These are phyloP conservation scores for Tilletia caries DNA, from an alignment of 1,284 basidiomycete species.

Conservation along the genomic window DNA sequence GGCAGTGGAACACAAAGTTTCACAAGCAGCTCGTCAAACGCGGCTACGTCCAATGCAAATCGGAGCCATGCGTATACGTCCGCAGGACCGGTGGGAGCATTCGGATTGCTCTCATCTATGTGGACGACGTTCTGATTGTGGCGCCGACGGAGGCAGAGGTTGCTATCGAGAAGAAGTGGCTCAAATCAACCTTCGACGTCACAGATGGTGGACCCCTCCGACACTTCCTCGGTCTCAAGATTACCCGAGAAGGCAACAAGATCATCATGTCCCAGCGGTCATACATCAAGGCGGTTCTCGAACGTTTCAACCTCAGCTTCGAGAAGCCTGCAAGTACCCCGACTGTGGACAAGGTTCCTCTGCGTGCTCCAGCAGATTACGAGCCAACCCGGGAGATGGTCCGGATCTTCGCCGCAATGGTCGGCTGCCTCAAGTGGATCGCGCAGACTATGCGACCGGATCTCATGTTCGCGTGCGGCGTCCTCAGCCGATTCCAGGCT, in stretches of 20 bases:
- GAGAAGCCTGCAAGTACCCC: not conserved
- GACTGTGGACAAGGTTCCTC: not conserved
- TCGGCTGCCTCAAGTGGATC: constrained; percentile 3
- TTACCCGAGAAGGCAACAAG: not conserved
- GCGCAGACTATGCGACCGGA: not conserved
- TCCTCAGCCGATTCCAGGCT: not conserved
- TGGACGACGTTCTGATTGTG: not conserved
- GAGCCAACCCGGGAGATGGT: not conserved
- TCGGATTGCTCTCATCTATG: not conserved
- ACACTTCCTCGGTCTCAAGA: constrained; percentile 1
- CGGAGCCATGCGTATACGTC: not conserved
- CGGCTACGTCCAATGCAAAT: not conserved
- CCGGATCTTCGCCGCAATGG: not conserved
- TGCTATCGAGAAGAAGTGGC: not conserved
- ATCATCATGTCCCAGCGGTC: not conserved
- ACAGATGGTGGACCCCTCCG: not conserved
- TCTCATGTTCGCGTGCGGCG: not conserved
- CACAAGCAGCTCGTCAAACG: not conserved
- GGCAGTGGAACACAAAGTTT: constrained; percentile 3
- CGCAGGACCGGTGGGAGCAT: not conserved
- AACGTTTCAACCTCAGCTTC: not conserved
- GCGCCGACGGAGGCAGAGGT: not conserved
- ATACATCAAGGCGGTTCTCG: not conserved
- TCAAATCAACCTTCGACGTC: not conserved
- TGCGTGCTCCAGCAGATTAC: not conserved